phyloP scores from a whole-genome alignment of 805 yeast species.

The Metschnikowia noctiluminum region DNA sequence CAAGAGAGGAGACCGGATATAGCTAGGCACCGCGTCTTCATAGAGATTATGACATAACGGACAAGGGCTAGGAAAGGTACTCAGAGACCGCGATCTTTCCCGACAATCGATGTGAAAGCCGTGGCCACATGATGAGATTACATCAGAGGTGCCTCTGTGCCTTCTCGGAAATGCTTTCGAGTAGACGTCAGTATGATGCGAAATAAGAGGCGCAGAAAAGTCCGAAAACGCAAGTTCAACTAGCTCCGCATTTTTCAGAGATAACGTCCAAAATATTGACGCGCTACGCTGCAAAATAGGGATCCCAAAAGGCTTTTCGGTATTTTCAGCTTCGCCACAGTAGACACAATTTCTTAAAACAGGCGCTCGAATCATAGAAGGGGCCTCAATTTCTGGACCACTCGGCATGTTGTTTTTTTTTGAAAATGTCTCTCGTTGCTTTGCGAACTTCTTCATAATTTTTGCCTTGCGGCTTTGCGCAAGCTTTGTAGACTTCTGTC shows the following conservation, averaged over 20 bases:
- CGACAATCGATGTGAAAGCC: slow-evolving; percentile 50
- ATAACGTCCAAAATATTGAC: slow-evolving; percentile 49
- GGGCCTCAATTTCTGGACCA: background rate
- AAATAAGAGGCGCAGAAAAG: slow-evolving; percentile 19
- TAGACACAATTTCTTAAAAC: slow-evolving; percentile 19
- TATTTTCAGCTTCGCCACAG: slow-evolving; percentile 23
- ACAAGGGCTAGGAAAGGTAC: slow-evolving; percentile 46
- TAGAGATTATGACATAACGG: slow-evolving; percentile 49
- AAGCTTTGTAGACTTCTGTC: slow-evolving; percentile 52
- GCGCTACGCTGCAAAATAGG: slow-evolving; percentile 49
- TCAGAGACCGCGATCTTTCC: slow-evolving; percentile 16
- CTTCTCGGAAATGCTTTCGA: slow-evolving; percentile 21
- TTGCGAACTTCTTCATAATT: slow-evolving; percentile 59
- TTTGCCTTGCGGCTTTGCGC: slow-evolving; percentile 62
- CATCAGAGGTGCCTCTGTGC: background rate
- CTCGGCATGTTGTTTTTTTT: slow-evolving; percentile 31
- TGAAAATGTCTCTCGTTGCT: slow-evolving; percentile 45
- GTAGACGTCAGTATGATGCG: background rate
- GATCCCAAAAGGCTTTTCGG: slow-evolving; percentile 52
- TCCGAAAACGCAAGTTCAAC: slow-evolving; percentile 21
- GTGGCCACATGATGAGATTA: slow-evolving; percentile 42
- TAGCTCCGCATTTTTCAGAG: slow-evolving; percentile 19
- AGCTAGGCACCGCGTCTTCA: slow-evolving; percentile 16
- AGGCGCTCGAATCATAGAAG: background rate
- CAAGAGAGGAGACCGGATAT: background rate